Evolutionary conservation across 2,329 filamentous ascomycete species (phyloP).

Genomic region (Paecilomyces formosus): DNA sequence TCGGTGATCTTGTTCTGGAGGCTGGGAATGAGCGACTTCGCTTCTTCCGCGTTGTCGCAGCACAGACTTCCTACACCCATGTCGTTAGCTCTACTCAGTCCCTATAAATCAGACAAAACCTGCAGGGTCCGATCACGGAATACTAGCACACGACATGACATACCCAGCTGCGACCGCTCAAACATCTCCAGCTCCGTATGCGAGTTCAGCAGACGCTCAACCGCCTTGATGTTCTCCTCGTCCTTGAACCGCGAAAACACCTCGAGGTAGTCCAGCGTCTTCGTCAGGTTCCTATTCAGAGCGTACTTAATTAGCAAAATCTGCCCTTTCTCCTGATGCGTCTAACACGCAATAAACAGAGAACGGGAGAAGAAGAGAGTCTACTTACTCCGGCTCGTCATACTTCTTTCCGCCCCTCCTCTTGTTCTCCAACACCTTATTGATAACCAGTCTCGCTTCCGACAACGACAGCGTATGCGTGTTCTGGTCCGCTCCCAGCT

Average conservation of each 20-base stretch:
- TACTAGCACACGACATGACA: slow-evolving; percentile 16
- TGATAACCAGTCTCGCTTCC: slow-evolving; percentile 86
- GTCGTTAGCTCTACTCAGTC: slow-evolving; percentile 1
- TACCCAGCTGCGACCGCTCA: slow-evolving; percentile 87
- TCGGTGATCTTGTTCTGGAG: slow-evolving; percentile 84
- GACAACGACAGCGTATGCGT: slow-evolving; percentile 88
- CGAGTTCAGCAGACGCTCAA: slow-evolving; percentile 75
- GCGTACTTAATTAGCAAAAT: not conserved
- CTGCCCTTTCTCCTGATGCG: not conserved
- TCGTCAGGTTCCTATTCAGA: slow-evolving; percentile 57
- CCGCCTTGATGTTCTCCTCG: slow-evolving; percentile 89
- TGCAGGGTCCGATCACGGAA: not conserved
- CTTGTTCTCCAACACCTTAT: slow-evolving; percentile 76
- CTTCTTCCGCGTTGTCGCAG: slow-evolving; percentile 88
- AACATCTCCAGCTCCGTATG: slow-evolving; percentile 77
- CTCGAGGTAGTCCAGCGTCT: slow-evolving; percentile 88
- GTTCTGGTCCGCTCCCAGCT: slow-evolving; percentile 87
- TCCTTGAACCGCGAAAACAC: slow-evolving; percentile 94
- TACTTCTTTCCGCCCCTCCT: slow-evolving; percentile 72
- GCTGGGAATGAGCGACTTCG: slow-evolving; percentile 89
- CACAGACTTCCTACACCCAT: slow-evolving; percentile 67
- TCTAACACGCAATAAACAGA: too few species aligned
- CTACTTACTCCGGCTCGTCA: slow-evolving; percentile 71
- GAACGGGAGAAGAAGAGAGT: not conserved
- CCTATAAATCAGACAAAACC: not conserved